These are phyloP conservation scores for Graphilbum fragrans DNA, from an alignment of 2,329 filamentous ascomycete species.

Conservation along the genomic window DNA sequence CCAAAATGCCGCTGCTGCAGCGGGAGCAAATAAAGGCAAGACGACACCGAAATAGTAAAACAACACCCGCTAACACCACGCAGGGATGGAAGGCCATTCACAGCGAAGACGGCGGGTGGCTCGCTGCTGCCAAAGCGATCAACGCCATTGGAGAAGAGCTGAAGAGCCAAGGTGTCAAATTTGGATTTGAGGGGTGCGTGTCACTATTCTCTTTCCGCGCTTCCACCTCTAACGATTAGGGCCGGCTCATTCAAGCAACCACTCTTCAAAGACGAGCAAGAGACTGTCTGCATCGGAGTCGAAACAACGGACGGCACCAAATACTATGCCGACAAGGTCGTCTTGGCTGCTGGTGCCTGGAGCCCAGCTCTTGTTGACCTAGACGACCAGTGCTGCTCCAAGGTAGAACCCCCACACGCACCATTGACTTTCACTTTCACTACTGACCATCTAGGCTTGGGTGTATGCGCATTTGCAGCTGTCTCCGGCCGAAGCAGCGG, in stretches of 20 bases:
- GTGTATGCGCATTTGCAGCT: constrained; percentile 31
- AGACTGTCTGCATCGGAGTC: constrained; percentile 1
- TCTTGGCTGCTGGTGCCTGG: constrained; percentile 26
- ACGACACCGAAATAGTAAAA: neutral
- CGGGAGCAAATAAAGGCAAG: constrained; percentile 15
- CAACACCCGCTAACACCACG: neutral
- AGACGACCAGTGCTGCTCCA: constrained; percentile 24
- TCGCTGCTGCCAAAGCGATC: constrained; percentile 14
- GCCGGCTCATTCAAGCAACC: constrained; percentile 3
- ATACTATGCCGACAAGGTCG: constrained; percentile 5
- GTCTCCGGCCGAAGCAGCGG: constrained; percentile 23
- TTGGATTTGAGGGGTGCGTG: constrained; percentile 3
- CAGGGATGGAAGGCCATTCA: constrained; percentile 33
- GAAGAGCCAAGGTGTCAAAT: neutral
- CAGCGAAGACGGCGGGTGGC: constrained; percentile 30
- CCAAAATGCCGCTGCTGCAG: constrained; percentile 24
- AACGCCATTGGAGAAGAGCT: constrained; percentile 29
- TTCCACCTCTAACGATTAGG: neutral
- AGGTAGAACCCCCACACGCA: constrained; percentile 6
- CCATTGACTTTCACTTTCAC: neutral
- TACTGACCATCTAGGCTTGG: constrained; percentile 20
- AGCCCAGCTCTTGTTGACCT: constrained; percentile 22
- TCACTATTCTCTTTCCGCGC: neutral
- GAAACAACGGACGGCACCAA: constrained; percentile 3
- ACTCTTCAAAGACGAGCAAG: neutral